Conservation (phyloP, 441 rosid species). For the Pelargonium hybrid region DNA sequence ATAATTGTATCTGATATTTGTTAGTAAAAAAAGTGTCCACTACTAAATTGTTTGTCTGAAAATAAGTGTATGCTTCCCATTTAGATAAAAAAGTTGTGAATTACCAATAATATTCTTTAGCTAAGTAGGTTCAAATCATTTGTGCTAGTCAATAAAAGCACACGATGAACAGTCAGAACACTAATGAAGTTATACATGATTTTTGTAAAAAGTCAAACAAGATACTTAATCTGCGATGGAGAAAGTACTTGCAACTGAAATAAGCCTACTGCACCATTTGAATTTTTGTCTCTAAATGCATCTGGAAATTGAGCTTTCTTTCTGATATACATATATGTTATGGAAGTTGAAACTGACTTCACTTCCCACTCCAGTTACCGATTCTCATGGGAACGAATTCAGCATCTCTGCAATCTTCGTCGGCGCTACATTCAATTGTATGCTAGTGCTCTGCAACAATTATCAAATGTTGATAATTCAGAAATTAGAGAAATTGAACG, state of each 20-base stretch:
- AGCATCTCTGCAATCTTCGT: slow-evolving; percentile 72
- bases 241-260: neutral
- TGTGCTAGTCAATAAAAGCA: too few relatives aligned
- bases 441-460: slow-evolving; percentile 67
- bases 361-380: slow-evolving; percentile 47
- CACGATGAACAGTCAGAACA: too few relatives aligned
- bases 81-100: too few relatives aligned
- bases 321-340: neutral
- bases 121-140: too few relatives aligned
- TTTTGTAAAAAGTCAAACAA: too few relatives aligned
- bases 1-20: neutral
- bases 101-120: too few relatives aligned
- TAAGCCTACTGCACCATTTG: too few relatives aligned
- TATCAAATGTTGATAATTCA: slow-evolving; percentile 36
- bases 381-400: slow-evolving; percentile 84
- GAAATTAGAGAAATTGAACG: slow-evolving; percentile 85
- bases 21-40: neutral
- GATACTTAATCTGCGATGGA: neutral
- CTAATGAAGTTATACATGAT: too few relatives aligned
- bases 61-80: too few relatives aligned
- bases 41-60: too few relatives aligned
- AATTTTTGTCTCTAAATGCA: neutral
- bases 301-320: neutral
- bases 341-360: slow-evolving; percentile 20
- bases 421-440: slow-evolving; percentile 77